Percentiles rank a stretch among this genome's conserved stretches.
Evolutionary conservation across 2,329 filamentous ascomycete species (phyloP).

Genomic region (Ascosphaera apis): DNA sequence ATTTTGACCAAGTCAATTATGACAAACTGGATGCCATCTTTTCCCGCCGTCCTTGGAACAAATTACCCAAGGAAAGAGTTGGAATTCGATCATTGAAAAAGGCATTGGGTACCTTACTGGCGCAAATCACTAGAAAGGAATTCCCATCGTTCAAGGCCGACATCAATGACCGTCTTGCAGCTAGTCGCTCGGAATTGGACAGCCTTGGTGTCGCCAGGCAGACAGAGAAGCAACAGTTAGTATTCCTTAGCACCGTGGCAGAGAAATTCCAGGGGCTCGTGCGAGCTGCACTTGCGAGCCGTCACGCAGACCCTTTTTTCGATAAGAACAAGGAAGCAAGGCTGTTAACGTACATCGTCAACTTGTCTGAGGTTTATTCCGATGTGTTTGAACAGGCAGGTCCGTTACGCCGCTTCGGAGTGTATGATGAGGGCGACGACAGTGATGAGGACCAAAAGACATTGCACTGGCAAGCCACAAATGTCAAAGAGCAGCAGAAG

Average conservation of each 20-base stretch:
- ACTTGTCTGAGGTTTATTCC: constrained; percentile 9
- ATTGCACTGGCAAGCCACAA: not conserved
- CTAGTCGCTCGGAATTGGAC: constrained; percentile 10
- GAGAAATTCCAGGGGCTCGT: constrained; percentile 17
- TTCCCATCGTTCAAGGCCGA: constrained; percentile 19
- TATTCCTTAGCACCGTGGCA: constrained; percentile 17
- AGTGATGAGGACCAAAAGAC: not conserved
- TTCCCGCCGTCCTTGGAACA: constrained; percentile 14
- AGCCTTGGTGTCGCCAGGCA: constrained; percentile 14
- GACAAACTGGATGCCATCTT: constrained; percentile 10
- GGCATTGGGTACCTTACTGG: constrained; percentile 21
- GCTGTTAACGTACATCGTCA: not conserved
- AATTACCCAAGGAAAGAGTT: constrained; percentile 14
- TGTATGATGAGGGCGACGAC: not conserved
- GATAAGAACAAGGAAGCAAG: not conserved
- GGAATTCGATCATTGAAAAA: constrained; percentile 20
- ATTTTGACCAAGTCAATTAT: not conserved
- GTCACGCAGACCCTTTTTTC: constrained; percentile 10
- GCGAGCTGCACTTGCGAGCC: constrained; percentile 8
- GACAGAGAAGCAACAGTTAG: constrained; percentile 14
- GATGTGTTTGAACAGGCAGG: constrained; percentile 7
- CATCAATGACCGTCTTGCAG: constrained; percentile 13
- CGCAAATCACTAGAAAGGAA: constrained; percentile 19
- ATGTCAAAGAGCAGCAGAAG: not conserved
- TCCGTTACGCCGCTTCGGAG: constrained; percentile 7